These are phyloP conservation scores for Artemisia tridentata DNA, from an alignment of 129 eudicot genomes.

Conservation along the genomic window DNA sequence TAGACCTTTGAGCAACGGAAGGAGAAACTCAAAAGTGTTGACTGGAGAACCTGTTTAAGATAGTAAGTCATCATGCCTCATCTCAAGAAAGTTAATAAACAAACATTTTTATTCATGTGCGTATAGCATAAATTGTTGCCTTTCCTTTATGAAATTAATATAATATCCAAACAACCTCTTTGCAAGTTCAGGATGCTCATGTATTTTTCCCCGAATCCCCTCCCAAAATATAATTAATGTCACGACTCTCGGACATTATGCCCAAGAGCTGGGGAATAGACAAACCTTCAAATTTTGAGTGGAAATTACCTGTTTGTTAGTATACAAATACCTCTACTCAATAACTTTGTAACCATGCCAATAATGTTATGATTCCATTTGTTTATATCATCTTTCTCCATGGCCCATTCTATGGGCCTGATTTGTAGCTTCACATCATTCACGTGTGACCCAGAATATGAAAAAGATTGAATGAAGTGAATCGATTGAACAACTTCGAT, in stretches of 20 bases:
- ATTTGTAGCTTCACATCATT: not conserved
- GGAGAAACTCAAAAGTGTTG: conserved; percentile 75
- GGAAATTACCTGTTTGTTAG: not conserved
- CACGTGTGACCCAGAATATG: conserved; percentile 3
- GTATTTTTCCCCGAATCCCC: too few relatives aligned
- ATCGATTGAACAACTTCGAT: not conserved
- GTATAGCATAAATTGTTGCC: not conserved
- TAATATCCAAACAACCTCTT: too few relatives aligned
- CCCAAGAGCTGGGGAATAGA: not conserved
- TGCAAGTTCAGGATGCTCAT: too few relatives aligned
- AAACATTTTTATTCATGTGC: not conserved
- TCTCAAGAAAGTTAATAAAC: not conserved
- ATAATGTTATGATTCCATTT: not conserved
- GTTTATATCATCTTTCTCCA: conserved; percentile 5
- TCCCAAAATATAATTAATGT: not conserved
- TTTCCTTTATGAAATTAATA: not conserved
- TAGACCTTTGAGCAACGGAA: conserved; percentile 57
- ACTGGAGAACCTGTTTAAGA: conserved; percentile 69
- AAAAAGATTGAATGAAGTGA: not conserved
- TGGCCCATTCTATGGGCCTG: not conserved
- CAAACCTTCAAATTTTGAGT: too few relatives aligned
- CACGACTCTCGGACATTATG: not conserved
- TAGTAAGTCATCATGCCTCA: not conserved
- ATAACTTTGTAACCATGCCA: not conserved
- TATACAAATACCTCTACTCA: not conserved